Conservation (phyloP, 2,329 filamentous ascomycete species). For the Penicillium sp. region DNA sequence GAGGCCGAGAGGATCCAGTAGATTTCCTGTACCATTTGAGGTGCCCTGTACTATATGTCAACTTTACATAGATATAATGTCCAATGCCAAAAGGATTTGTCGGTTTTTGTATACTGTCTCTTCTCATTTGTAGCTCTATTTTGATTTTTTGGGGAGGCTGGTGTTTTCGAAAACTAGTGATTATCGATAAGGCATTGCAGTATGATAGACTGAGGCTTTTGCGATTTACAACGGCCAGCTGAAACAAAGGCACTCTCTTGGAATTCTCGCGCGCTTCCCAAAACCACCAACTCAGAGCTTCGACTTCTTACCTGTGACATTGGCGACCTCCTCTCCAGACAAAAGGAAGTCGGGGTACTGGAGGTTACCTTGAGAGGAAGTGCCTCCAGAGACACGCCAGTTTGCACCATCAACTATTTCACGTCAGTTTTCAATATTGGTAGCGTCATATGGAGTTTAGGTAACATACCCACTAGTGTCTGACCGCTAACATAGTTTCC, state of each 20-base stretch:
- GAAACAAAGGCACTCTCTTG: not conserved
- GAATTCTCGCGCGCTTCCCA: not conserved
- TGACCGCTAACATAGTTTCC: constrained; percentile 86
- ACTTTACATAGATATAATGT: not conserved
- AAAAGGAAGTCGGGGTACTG: constrained; percentile 62
- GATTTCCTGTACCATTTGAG: not conserved
- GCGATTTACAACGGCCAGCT: not conserved
- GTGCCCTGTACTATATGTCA: constrained; percentile 1
- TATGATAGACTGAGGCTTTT: not conserved
- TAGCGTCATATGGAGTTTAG: not conserved
- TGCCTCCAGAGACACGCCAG: constrained; percentile 39
- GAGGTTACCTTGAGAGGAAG: constrained; percentile 38
- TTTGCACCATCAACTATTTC: constrained; percentile 43
- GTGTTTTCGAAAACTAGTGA: not conserved
- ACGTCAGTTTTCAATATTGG: not conserved
- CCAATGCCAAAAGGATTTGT: not conserved
- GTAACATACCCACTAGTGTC: constrained; percentile 61
- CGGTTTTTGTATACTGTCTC: not conserved
- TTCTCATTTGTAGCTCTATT: not conserved
- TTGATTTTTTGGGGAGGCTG: not conserved
- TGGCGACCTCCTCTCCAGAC: constrained; percentile 54
- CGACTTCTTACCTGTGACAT: constrained; percentile 58
- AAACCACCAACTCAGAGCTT: constrained; percentile 37
- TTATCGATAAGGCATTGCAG: not conserved
- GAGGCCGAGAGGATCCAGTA: constrained; percentile 69